Percentiles rank a stretch among this genome's conserved stretches.
Conservation (phyloP, 2,329 filamentous ascomycete species). For the Ilyonectria mors-panacis region DNA sequence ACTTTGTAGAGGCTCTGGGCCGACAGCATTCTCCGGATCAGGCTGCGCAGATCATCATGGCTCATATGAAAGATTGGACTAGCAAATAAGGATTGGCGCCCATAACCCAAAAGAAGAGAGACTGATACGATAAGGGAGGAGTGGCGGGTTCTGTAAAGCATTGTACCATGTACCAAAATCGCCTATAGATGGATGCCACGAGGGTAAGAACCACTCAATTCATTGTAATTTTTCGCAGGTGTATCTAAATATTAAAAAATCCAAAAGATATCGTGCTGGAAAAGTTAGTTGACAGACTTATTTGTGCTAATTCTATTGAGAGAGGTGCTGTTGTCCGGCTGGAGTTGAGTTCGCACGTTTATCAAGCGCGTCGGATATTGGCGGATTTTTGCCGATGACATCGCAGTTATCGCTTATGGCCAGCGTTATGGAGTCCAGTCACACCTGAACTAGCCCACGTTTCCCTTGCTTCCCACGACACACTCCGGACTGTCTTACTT, state of each 20-base stretch:
- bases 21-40: constrained; percentile 93
- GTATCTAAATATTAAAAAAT: background rate
- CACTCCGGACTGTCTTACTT: constrained; percentile 4
- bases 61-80: constrained; percentile 82
- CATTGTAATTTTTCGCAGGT: constrained; percentile 39
- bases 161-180: constrained; percentile 43
- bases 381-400: constrained; percentile 43
- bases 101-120: constrained; percentile 13
- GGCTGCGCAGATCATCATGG: constrained; percentile 85
- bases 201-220: constrained; percentile 49
- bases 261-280: background rate
- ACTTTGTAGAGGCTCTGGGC: constrained; percentile 97
- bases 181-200: constrained; percentile 43
- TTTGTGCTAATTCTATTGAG: background rate
- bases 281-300: background rate
- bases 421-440: constrained; percentile 9
- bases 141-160: constrained; percentile 45
- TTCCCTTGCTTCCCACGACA: constrained; percentile 8
- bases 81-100: constrained; percentile 30
- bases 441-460: background rate
- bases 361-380: constrained; percentile 38
- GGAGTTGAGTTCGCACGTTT: constrained; percentile 34
- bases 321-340: constrained; percentile 10
- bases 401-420: constrained; percentile 35
- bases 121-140: constrained; percentile 37